phyloP scores from a whole-genome alignment of 1,284 basidiomycete genomes.

The Cystobasidiaceae sp. region DNA sequence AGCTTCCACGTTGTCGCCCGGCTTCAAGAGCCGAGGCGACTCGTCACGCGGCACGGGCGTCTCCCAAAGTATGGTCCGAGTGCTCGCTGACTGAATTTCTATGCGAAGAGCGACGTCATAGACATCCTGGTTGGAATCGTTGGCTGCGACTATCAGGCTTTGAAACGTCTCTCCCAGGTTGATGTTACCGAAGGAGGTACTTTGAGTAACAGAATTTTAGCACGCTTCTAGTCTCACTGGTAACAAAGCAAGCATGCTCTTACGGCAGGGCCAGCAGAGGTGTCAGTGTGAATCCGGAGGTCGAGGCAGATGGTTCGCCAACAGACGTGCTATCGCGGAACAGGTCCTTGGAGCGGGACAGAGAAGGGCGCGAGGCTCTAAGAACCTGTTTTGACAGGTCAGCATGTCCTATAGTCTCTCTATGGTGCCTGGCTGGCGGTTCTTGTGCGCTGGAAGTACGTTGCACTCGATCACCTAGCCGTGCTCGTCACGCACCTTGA shows the following conservation, averaged over 20 bases:
- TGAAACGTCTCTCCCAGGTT: constrained; percentile 44
- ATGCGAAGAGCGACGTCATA: constrained; percentile 38
- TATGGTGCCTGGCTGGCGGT: not conserved
- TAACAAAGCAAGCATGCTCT: not conserved
- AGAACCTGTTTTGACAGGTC: constrained; percentile 4
- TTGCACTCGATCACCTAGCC: not conserved
- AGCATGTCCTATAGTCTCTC: not conserved
- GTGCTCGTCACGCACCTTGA: constrained; percentile 7
- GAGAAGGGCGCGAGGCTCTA: constrained; percentile 18
- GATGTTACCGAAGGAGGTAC: constrained; percentile 40
- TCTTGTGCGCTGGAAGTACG: not conserved
- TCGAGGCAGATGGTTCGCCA: constrained; percentile 1
- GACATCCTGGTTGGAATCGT: constrained; percentile 37
- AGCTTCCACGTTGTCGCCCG: constrained; percentile 37
- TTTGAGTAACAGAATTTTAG: not conserved
- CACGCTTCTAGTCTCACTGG: not conserved
- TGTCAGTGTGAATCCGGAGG: constrained; percentile 24
- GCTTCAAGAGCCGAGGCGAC: not conserved
- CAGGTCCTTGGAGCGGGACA: constrained; percentile 1
- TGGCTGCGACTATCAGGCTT: constrained; percentile 43
- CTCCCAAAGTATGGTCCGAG: constrained; percentile 13
- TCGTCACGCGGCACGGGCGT: not conserved
- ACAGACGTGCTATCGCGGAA: constrained; percentile 4
- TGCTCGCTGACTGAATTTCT: constrained; percentile 42
- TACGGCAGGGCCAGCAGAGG: constrained; percentile 28